Evolutionary conservation across 2,329 filamentous ascomycete genomes (phyloP).

Genomic region (Alternaria triticina): DNA sequence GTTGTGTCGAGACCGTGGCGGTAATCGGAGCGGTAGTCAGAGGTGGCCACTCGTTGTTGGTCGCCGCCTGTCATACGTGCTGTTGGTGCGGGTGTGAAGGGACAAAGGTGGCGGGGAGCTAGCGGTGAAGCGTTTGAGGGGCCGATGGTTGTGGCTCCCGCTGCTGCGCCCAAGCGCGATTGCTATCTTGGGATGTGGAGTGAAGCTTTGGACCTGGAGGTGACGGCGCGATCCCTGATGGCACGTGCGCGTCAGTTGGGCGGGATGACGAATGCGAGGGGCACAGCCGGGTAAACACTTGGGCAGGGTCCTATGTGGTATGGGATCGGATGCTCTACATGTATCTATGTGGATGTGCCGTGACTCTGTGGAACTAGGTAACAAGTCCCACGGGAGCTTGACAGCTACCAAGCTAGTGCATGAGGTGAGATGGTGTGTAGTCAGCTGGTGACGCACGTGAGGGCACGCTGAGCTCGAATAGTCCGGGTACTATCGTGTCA

Average conservation of each 20-base stretch:
- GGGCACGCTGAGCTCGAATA: neutral
- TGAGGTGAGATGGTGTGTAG: neutral
- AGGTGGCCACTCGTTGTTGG: constrained; percentile 14
- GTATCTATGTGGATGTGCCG: neutral
- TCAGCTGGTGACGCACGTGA: neutral
- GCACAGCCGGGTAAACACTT: neutral
- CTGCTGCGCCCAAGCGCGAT: constrained; percentile 17
- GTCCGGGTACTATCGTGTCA: neutral
- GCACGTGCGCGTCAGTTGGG: constrained; percentile 24
- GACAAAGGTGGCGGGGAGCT: constrained; percentile 1
- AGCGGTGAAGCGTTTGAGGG: neutral
- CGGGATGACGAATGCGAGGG: constrained; percentile 16
- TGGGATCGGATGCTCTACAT: neutral
- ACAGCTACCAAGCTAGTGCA: neutral
- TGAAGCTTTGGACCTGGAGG: constrained; percentile 19
- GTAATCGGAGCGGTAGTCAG: constrained; percentile 10
- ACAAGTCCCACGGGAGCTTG: neutral
- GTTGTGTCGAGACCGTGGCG: constrained; percentile 8
- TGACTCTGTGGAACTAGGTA: neutral
- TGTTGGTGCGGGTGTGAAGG: constrained; percentile 1
- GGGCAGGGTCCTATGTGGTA: neutral
- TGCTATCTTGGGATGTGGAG: constrained; percentile 9
- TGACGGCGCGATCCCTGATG: constrained; percentile 13
- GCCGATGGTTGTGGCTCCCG: constrained; percentile 3
- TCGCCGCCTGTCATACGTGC: constrained; percentile 18